Percentiles rank a stretch among this genome's conserved stretches.
phyloP scores from a whole-genome alignment of 2,329 filamentous ascomycete genomes.

The Nectriaceae sp. region DNA sequence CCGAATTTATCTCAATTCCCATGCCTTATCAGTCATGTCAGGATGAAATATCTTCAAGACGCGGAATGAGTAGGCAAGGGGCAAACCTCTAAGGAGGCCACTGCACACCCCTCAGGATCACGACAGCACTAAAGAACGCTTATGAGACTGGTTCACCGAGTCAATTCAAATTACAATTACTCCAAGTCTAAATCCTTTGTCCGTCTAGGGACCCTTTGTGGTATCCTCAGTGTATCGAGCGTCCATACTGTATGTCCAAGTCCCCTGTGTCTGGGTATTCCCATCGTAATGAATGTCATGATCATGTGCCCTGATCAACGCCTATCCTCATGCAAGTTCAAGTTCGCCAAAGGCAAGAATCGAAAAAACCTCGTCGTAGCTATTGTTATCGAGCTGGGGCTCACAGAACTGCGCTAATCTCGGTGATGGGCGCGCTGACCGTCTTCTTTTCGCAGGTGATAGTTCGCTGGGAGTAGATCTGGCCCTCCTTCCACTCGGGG shows the following conservation, averaged over 20 bases:
- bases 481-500: conserved; percentile 31
- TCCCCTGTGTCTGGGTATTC: neutral
- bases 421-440: conserved; percentile 26
- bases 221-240: conserved; percentile 2
- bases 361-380: neutral
- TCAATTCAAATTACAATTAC: no score
- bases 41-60: no score
- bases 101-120: no score
- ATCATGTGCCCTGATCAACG: neutral
- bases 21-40: no score
- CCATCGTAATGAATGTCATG: conserved; percentile 2
- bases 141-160: no score
- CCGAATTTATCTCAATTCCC: no score
- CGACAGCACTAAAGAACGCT: no score
- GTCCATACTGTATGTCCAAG: conserved; percentile 1
- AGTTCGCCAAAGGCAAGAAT: no score
- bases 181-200: neutral
- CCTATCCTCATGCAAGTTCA: neutral
- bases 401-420: conserved; percentile 33
- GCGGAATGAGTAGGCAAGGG: no score
- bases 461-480: conserved; percentile 31
- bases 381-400: neutral
- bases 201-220: neutral
- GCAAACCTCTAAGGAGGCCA: no score
- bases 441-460: conserved; percentile 30